Evolutionary conservation across 345 rosid species (phyloP).

Genomic region (Acer yangbiense): DNA sequence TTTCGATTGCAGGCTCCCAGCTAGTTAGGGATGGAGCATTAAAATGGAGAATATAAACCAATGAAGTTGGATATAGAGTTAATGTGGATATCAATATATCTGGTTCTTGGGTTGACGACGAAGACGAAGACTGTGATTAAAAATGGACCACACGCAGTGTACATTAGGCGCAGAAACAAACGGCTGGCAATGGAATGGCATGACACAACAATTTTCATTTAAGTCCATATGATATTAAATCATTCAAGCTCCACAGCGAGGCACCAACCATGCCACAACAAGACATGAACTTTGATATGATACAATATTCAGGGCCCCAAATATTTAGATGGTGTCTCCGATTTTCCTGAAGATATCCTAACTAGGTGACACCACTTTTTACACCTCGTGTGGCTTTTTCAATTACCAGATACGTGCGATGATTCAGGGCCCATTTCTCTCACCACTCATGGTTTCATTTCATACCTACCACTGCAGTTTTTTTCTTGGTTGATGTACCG

Average conservation of each 20-base stretch:
- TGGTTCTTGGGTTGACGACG: background rate
- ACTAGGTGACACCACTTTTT: background rate
- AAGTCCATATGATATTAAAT: background rate
- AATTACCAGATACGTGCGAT: background rate
- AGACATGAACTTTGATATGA: conserved; percentile 12
- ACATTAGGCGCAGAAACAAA: background rate
- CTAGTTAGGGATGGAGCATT: background rate
- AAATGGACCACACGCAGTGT: background rate
- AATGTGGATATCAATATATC: background rate
- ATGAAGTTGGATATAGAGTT: background rate
- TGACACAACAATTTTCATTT: background rate
- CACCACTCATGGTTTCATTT: background rate
- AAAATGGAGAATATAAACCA: background rate
- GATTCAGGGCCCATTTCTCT: background rate
- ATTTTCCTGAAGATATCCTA: background rate
- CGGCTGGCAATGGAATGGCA: background rate
- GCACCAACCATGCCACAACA: background rate
- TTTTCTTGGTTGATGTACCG: background rate
- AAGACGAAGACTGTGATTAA: background rate
- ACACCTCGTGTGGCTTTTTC: background rate
- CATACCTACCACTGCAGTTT: background rate
- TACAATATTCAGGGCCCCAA: conserved; percentile 12
- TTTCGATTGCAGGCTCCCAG: background rate
- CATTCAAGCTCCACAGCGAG: background rate
- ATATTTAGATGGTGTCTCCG: background rate